Conservation (phyloP, 352 stramenopile species). For the Pseudoperonospora humuli region DNA sequence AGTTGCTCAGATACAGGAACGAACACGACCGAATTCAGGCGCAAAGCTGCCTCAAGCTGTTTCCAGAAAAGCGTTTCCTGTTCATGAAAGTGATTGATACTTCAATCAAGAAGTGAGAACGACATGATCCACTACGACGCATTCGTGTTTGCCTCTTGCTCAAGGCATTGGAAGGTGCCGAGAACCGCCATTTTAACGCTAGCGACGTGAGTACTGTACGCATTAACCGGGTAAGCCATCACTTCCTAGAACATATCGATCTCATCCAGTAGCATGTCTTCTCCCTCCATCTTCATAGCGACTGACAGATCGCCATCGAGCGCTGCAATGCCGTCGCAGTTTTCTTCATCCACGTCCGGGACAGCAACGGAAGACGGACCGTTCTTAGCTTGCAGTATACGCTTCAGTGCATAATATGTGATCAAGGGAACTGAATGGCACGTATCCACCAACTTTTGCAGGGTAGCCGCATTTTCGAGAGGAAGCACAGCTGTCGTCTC, state of each 20-base stretch:
- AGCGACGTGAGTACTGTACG: background rate
- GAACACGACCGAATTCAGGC: slow-evolving; percentile 29
- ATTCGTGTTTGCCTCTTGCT: background rate
- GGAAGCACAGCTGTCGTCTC: slow-evolving; percentile 19
- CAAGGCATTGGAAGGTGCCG: background rate
- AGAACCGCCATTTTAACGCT: background rate
- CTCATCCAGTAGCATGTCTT: slow-evolving; percentile 78
- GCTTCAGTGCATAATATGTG: slow-evolving; percentile 69
- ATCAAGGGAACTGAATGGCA: slow-evolving; percentile 78
- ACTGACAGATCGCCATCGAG: slow-evolving; percentile 65
- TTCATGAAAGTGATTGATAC: too few species aligned
- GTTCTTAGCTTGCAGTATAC: slow-evolving; percentile 36
- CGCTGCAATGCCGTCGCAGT: slow-evolving; percentile 70
- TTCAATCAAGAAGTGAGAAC: too few species aligned
- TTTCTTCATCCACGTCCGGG: slow-evolving; percentile 29
- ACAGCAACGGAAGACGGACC: slow-evolving; percentile 17
- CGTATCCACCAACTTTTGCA: slow-evolving; percentile 38
- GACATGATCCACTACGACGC: slow-evolving; percentile 5
- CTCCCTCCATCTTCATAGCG: slow-evolving; percentile 78
- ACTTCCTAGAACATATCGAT: slow-evolving; percentile 75
- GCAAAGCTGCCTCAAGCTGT: slow-evolving; percentile 42
- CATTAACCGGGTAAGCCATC: background rate
- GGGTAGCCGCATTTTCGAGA: slow-evolving; percentile 32
- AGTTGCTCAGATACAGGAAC: slow-evolving; percentile 40
- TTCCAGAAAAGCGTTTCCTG: slow-evolving; percentile 16